Conservation (phyloP, 163 green algal genomes). For the Chloromonas sp. region DNA sequence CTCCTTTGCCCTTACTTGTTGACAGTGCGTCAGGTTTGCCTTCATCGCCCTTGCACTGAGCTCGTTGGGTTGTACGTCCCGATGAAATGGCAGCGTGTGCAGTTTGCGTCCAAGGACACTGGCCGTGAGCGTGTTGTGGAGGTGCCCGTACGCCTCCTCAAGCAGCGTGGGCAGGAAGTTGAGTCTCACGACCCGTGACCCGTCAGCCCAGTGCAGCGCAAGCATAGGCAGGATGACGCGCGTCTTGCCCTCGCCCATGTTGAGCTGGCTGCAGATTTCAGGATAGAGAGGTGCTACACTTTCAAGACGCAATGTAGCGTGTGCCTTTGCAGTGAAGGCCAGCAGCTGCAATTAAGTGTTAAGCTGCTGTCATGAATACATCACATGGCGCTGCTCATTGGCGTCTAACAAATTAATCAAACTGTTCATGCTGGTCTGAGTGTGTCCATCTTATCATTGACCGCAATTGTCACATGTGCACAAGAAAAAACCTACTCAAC, state of each 20-base stretch:
- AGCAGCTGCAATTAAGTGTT: too few species aligned
- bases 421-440: too few species aligned
- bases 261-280: slow-evolving; percentile 39
- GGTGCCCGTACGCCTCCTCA: slow-evolving; percentile 37
- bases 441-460: too few species aligned
- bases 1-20: slow-evolving; percentile 15
- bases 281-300: too few species aligned
- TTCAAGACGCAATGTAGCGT: too few species aligned
- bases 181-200: slow-evolving; percentile 12
- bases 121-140: slow-evolving; percentile 43
- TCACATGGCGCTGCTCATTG: too few species aligned
- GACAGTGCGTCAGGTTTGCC: slow-evolving; percentile 24
- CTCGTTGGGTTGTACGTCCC: slow-evolving; percentile 32
- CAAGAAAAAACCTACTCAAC: too few species aligned
- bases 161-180: slow-evolving; percentile 51
- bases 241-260: slow-evolving; percentile 69
- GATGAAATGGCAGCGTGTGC: slow-evolving; percentile 47
- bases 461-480: too few species aligned
- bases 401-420: too few species aligned
- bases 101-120: slow-evolving; percentile 48
- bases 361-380: too few species aligned
- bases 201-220: slow-evolving; percentile 35
- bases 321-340: too few species aligned
- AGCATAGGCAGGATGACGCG: slow-evolving; percentile 65
- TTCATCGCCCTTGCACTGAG: slow-evolving; percentile 19